Evolutionary conservation across 345 rosid species (phyloP), one percentile per base, ranked within the genome.

Genomic region (Gynandropsis gynandra): DNA sequence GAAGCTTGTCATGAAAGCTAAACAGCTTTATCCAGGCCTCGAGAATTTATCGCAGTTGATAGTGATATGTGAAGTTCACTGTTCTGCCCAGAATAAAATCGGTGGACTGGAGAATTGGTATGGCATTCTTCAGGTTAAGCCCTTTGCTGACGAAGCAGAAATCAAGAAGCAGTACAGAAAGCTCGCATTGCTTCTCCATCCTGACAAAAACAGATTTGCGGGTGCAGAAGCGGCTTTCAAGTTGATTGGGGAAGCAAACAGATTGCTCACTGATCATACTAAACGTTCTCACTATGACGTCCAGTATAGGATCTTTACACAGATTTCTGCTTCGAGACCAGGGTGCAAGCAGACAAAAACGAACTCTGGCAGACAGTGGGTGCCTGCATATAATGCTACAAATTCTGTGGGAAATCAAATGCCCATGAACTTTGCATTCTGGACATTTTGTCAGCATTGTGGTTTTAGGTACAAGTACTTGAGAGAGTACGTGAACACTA

Each of bases 221-320:
- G 98, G 98, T 33, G 87, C 95, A 0, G 98, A 90, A 68, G 71
- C 95, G 54, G 98, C 98, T 67, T 90, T 90, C 58, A 84, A 87
- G 74, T 52, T 90, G 64, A 73, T 90, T 70, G 80, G 78, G 53
- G 95, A 90, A 76, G 96, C 96, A 18, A 61, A 73, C 36, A 72
- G 74, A 58, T 56, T 80, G 58, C 87, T 87, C 17, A 16, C 78
- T 13, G 87, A 90, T 64, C 69, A 62, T 47, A 47, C 31, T 1
- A 69, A 65, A 53, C 81, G 96, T 14, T 56, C 70, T 45, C 52
- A 56, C 31, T 80, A 73, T 53, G 96, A 87, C 69, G 44, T 70
- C 40, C 84, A 64, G 70, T 68, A 47, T 15, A 78, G 82, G 47
- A 43, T 44, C 46, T 31, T 58, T 17, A 27, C 37, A 42, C 67